Evolutionary conservation across 345 rosid genomes (phyloP).

Genomic region (Trapa incisa): DNA sequence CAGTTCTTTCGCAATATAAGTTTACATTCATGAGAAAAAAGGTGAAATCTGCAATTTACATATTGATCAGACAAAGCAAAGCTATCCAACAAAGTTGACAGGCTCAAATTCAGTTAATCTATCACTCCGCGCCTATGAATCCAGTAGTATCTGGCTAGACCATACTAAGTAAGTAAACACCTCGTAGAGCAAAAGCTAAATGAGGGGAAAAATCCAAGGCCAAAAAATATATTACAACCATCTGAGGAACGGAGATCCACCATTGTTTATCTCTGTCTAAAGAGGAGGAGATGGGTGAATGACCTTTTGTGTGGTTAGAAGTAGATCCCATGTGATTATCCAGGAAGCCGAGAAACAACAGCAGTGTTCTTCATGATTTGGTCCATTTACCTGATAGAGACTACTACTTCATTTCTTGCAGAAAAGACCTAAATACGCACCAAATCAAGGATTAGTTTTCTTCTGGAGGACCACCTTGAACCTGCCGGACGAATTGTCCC

Average conservation of each 20-base stretch:
- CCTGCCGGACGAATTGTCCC: slow-evolving; percentile 69
- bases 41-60: neutral
- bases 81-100: neutral
- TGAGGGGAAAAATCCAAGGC: too few species aligned
- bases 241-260: neutral
- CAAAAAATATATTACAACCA: neutral
- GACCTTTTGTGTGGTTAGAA: neutral
- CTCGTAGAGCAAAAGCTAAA: slow-evolving; percentile 2
- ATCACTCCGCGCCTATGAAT: neutral
- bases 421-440: neutral
- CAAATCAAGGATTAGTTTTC: slow-evolving; percentile 17
- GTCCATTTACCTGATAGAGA: too few species aligned
- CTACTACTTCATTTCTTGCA: neutral
- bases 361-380: too few species aligned
- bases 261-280: neutral
- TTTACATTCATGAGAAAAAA: neutral
- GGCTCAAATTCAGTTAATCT: neutral
- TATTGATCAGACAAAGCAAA: neutral
- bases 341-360: neutral
- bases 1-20: too few species aligned
- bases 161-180: neutral
- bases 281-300: neutral
- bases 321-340: neutral
- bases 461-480: slow-evolving; percentile 11
- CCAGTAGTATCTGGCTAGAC: neutral